A percentile compares a stretch with the other conserved stretches of the same genome.
These are phyloP conservation scores for Garcia nutans DNA, from an alignment of 345 rosid genomes.

Conservation along the genomic window DNA sequence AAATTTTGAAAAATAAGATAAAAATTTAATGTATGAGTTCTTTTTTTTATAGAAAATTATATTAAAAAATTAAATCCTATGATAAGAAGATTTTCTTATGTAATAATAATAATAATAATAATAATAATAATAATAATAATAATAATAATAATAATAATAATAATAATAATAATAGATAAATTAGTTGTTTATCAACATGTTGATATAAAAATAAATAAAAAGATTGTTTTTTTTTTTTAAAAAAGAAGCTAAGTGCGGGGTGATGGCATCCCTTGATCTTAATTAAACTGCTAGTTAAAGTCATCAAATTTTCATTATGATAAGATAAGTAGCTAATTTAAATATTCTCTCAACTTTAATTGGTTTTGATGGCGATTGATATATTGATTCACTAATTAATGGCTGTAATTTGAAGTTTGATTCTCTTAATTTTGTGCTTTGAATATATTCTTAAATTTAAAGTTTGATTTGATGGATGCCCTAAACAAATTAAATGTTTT, in stretches of 20 bases:
- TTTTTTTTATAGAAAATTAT: too few species aligned
- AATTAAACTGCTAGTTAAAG: not conserved
- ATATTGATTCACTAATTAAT: not conserved
- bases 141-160: too few species aligned
- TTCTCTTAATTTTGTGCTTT: not conserved
- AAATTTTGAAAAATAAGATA: too few species aligned
- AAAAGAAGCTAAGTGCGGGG: not conserved
- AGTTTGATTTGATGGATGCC: constrained; percentile 3
- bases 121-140: too few species aligned
- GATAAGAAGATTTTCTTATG: too few species aligned
- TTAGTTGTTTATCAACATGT: too few species aligned
- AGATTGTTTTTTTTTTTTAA: too few species aligned
- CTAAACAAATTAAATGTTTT: not conserved
- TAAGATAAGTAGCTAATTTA: not conserved
- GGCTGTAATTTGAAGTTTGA: not conserved
- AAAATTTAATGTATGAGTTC: too few species aligned
- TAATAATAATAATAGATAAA: too few species aligned
- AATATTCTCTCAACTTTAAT: not conserved
- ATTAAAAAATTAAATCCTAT: too few species aligned
- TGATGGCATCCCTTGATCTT: not conserved
- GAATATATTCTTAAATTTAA: not conserved
- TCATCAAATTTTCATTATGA: not conserved
- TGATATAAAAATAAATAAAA: too few species aligned
- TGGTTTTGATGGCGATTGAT: not conserved
- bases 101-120: too few species aligned